phyloP scores from a whole-genome alignment of 495 filamentous ascomycete species.

The Lophiostoma macrostomum region DNA sequence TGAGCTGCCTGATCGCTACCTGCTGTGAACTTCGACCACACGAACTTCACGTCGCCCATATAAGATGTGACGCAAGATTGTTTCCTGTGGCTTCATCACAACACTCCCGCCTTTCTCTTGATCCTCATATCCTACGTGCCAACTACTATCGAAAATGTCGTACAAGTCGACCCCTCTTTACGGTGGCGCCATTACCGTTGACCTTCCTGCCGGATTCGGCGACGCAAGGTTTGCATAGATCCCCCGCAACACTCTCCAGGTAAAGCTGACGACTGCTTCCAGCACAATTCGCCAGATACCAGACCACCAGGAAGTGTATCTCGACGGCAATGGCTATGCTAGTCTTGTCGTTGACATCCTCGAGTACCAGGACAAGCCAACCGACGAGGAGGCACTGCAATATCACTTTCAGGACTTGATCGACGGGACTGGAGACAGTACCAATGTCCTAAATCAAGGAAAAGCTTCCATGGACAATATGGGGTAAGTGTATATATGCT shows the following conservation, averaged over 20 bases:
- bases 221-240: conserved; percentile 68
- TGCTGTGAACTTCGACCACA: conserved; percentile 3
- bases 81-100: not conserved
- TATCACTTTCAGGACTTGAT: conserved; percentile 79
- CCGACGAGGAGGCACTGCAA: conserved; percentile 63
- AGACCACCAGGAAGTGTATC: conserved; percentile 90
- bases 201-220: conserved; percentile 68
- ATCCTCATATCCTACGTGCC: not conserved
- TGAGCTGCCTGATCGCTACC: conserved; percentile 32
- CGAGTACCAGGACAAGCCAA: conserved; percentile 62
- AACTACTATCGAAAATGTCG: conserved; percentile 29
- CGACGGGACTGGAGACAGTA: conserved; percentile 37
- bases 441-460: conserved; percentile 50
- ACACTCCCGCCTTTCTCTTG: not conserved
- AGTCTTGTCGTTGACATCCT: conserved; percentile 86
- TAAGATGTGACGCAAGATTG: conserved; percentile 12
- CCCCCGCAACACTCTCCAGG: conserved; percentile 3
- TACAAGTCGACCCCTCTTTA: conserved; percentile 65
- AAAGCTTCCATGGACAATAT: conserved; percentile 38
- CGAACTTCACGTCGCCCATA: conserved; percentile 3
- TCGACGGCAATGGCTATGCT: conserved; percentile 72
- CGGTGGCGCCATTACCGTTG: conserved; percentile 73
- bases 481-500: conserved; percentile 40
- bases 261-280: conserved; percentile 9
- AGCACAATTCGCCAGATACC: conserved; percentile 86